Conservation (phyloP, 805 yeast genomes). For the Lachancea meyersii region DNA sequence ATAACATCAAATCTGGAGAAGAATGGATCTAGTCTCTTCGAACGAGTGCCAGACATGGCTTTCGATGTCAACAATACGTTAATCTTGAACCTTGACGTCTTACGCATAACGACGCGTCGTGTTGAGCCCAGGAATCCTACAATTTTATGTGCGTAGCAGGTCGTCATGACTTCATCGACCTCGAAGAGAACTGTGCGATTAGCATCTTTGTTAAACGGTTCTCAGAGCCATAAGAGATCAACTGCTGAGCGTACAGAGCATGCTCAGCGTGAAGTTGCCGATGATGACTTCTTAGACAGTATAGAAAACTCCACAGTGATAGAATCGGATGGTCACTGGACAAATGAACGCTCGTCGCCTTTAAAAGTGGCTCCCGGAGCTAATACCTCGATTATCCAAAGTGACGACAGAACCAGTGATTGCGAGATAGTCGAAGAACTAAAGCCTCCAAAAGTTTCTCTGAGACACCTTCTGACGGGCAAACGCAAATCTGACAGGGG, state of each 20-base stretch:
- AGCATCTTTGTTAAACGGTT: slow-evolving; percentile 6
- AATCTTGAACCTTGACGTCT: neutral
- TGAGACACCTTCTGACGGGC: slow-evolving; percentile 11
- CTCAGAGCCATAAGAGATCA: neutral
- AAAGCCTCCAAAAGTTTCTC: neutral
- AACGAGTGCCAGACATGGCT: neutral
- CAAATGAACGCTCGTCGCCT: slow-evolving; percentile 5
- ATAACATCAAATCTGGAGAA: slow-evolving; percentile 2
- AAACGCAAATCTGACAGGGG: neutral
- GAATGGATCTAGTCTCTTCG: neutral
- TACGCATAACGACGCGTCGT: too few relatives aligned
- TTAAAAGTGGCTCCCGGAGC: neutral
- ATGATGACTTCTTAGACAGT: slow-evolving; percentile 9
- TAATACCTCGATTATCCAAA: neutral
- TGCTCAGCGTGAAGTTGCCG: slow-evolving; percentile 1
- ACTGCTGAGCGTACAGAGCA: neutral
- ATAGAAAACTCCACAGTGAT: slow-evolving; percentile 6
- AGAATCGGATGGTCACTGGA: neutral
- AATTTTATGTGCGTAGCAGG: neutral
- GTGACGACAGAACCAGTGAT: neutral
- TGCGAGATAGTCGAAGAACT: slow-evolving; percentile 5
- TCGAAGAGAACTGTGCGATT: slow-evolving; percentile 7
- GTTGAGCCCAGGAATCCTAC: neutral
- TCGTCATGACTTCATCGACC: neutral
- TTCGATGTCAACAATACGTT: neutral